Evolutionary conservation across 208 protist genomes (phyloP), one percentile per base, ranked within the genome.

Genomic region (Tritrichomonas musculus): DNA sequence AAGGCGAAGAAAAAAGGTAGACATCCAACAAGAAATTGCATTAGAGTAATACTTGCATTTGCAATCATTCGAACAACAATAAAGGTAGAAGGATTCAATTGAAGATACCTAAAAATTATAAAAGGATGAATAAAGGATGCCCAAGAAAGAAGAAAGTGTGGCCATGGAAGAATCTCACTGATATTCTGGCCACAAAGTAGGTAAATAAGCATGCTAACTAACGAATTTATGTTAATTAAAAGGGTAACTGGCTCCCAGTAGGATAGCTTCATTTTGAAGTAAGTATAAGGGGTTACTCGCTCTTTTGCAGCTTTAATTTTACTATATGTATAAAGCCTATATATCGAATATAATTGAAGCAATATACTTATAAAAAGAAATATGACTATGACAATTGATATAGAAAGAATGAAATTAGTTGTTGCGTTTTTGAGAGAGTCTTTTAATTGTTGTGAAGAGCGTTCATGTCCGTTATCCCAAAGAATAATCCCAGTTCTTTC

Each of bases 21-120:
- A 36, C 77, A 88, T 1, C 77, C 77, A 57, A 88, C 77, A 39
- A 88, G 20, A 50, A 88, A 88, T 49, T 88, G 41, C 25, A 88
- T 39, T 33, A 88, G 17, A 27, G 77, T 44, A 13, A 53, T 17
- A 88, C 33, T 88, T 39, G 41, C 77, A 33, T 13, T 57, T 22
- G 20, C 20, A 57, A 88, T n/a, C 77, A 88, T 88, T 33, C 47
- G 41, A 33, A 88, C 77, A 39, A 88, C 47, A 57, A 88, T 57
- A 50, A 88, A 57, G n/a, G 47, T 44, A 20, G 77, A 25, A 60
- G 77, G 77, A 57, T 33, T 20, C 53, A 88, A 47, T 60, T 49
- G 44, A 11, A 88, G 39, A 39, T 39, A 88, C 20, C 47, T 25
- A 47, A 88, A 60, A 25, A 88, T 25, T 14, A 88, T 27, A 50